Evolutionary conservation across 2,329 filamentous ascomycete species (phyloP).

Genomic region (Xylariaceae sp.): DNA sequence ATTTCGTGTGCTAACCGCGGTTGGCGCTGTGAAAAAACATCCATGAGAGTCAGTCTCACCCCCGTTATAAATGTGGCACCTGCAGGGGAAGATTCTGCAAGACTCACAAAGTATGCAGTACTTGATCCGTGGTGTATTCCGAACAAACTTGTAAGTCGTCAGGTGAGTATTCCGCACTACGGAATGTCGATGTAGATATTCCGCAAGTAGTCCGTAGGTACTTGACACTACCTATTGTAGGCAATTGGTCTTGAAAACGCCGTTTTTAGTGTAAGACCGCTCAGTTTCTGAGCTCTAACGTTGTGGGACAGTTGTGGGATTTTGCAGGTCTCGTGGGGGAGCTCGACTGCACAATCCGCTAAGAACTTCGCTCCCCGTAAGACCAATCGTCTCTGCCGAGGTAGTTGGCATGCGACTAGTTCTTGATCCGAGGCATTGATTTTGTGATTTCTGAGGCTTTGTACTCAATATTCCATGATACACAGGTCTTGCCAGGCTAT

Average conservation of each 20-base stretch:
- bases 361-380: background rate
- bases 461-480: background rate
- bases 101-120: too few species aligned
- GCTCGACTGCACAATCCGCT: too few species aligned
- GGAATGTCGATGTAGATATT: too few species aligned
- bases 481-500: too few species aligned
- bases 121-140: too few species aligned
- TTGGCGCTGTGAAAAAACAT: conserved; percentile 10
- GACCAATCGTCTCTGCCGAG: background rate
- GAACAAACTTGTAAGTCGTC: too few species aligned
- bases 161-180: too few species aligned
- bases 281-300: too few species aligned
- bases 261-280: too few species aligned
- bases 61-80: background rate
- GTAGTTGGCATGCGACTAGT: background rate
- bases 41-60: background rate
- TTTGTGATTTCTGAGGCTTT: background rate
- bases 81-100: too few species aligned
- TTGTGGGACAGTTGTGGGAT: too few species aligned
- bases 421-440: background rate
- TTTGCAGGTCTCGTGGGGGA: too few species aligned
- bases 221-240: background rate
- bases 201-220: background rate
- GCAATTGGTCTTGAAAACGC: background rate
- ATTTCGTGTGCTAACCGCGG: conserved; percentile 3